Evolutionary conservation across 768 basidiomycete species (phyloP).

Genomic region (Mycena chlorophos): DNA sequence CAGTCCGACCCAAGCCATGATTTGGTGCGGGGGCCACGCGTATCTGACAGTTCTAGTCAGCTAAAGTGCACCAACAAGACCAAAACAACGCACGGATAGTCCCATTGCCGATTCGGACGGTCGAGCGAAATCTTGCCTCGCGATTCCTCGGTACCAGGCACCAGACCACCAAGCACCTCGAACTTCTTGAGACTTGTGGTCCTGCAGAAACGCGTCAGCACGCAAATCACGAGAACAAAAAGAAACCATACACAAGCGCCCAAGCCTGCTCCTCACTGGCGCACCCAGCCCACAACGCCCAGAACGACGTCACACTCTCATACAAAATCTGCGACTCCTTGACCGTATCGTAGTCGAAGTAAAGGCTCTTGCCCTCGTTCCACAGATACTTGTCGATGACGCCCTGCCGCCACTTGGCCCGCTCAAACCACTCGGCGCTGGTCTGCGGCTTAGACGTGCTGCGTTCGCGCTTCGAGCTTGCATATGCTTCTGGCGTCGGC

Average conservation of each 20-base stretch:
- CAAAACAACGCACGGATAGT: constrained; percentile 76
- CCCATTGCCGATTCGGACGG: constrained; percentile 98
- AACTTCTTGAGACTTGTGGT: constrained; percentile 90
- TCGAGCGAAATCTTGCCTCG: constrained; percentile 94
- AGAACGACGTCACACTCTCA: constrained; percentile 95
- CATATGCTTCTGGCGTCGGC: constrained; percentile 69
- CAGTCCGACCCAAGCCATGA: constrained; percentile 97
- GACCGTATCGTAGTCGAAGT: constrained; percentile 95
- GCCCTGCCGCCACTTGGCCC: constrained; percentile 79
- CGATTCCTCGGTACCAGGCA: constrained; percentile 95
- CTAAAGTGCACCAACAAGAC: neutral
- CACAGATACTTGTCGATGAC: constrained; percentile 94
- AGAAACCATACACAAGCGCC: constrained; percentile 78
- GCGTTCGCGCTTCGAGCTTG: constrained; percentile 57
- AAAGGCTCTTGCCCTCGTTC: constrained; percentile 93
- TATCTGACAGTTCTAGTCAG: constrained; percentile 16
- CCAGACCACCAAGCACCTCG: constrained; percentile 92
- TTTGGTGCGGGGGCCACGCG: constrained; percentile 92
- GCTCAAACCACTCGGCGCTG: constrained; percentile 90
- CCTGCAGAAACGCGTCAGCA: constrained; percentile 42
- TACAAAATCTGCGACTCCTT: constrained; percentile 90
- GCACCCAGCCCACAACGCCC: constrained; percentile 97
- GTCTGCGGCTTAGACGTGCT: constrained; percentile 53
- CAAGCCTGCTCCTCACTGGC: constrained; percentile 94
- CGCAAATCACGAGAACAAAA: constrained; percentile 2